Evolutionary conservation across 225 moss, liverwort and hornwort species (phyloP).

Genomic region (Thuidium tamariscinum): DNA sequence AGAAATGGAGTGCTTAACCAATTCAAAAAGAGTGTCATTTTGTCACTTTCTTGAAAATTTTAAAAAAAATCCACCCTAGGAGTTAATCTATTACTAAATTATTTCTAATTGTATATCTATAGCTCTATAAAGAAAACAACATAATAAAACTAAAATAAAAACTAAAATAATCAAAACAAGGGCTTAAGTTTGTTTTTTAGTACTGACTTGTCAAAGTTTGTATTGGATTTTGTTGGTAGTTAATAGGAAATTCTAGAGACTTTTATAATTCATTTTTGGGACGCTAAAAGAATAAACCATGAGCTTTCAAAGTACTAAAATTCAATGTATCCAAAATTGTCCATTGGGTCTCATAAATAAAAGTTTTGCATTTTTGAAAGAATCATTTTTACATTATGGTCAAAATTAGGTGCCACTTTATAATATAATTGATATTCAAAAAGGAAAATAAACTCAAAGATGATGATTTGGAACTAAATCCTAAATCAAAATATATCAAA

Average conservation of each 20-base stretch:
- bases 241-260: accelerated
- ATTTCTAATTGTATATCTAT: neutral
- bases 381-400: neutral
- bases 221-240: accelerated
- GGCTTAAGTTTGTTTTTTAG: neutral
- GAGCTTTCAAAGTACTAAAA: neutral
- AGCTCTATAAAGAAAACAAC: neutral
- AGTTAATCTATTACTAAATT: neutral
- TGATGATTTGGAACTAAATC: neutral
- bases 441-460: neutral
- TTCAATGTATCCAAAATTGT: neutral
- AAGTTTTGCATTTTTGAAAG: neutral
- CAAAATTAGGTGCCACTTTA: neutral
- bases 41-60: accelerated
- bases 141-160: accelerated
- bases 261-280: neutral
- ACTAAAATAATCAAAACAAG: accelerated
- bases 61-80: too few species aligned
- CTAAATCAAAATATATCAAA: neutral
- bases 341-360: neutral
- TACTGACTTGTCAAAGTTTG: neutral
- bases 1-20: neutral
- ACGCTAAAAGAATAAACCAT: neutral
- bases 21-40: accelerated
- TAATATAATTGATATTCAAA: neutral